phyloP scores from a whole-genome alignment of 108 stramenopile species.

The Skeletonema costatum region DNA sequence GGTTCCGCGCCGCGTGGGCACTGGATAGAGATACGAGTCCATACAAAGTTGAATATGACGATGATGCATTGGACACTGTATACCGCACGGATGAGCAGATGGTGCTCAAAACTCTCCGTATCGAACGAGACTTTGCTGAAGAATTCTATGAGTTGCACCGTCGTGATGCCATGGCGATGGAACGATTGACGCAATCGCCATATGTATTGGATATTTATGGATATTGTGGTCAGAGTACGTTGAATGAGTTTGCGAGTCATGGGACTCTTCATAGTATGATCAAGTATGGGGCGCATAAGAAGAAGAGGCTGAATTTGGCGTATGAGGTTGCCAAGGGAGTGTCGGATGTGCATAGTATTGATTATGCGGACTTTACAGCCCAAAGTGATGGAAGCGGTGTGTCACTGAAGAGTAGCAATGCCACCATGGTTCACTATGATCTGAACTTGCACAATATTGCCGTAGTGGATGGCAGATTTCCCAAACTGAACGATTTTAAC shows the following conservation, averaged over 20 bases:
- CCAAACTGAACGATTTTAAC: slow-evolving; percentile 86
- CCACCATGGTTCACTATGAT: slow-evolving; percentile 83
- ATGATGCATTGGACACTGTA: not conserved
- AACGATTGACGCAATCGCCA: slow-evolving; percentile 64
- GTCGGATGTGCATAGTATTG: slow-evolving; percentile 71
- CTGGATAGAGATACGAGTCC: not conserved
- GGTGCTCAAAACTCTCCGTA: not conserved
- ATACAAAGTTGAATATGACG: not conserved
- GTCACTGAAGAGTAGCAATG: not conserved
- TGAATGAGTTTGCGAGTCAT: slow-evolving; percentile 30
- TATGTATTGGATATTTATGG: slow-evolving; percentile 76
- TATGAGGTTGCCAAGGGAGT: slow-evolving; percentile 67
- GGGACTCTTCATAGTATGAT: slow-evolving; percentile 4
- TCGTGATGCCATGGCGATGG: slow-evolving; percentile 84
- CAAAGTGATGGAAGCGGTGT: not conserved
- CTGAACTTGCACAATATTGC: slow-evolving; percentile 40
- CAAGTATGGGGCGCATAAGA: not conserved
- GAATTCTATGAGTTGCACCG: slow-evolving; percentile 79
- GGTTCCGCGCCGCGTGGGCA: not conserved
- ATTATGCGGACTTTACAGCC: slow-evolving; percentile 4
- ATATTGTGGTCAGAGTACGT: slow-evolving; percentile 69
- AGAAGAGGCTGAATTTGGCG: slow-evolving; percentile 69
- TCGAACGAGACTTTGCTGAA: not conserved
- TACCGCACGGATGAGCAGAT: not conserved
- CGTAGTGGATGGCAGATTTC: slow-evolving; percentile 51